A percentile compares a stretch with the other conserved stretches of the same genome.
Conservation (phyloP, 139 green algal genomes). For the Ulvella scutata region DNA sequence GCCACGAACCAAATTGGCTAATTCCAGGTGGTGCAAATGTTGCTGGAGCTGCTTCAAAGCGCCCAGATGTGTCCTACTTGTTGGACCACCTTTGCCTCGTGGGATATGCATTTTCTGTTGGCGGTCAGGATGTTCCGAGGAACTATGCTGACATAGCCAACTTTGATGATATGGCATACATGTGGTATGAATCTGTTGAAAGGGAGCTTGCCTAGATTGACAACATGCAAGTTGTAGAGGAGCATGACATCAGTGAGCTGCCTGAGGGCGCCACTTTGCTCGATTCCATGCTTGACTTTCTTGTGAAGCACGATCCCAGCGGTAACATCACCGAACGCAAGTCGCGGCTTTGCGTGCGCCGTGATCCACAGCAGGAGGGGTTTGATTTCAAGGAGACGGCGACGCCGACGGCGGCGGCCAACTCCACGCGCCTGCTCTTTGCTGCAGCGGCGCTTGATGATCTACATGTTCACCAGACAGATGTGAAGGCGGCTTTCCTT, state of each 20-base stretch:
- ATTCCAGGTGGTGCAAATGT: too few species aligned
- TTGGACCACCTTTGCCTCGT: too few species aligned
- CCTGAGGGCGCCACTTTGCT: too few species aligned
- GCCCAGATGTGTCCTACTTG: too few species aligned
- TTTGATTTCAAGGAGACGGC: conserved; percentile 26
- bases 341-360: conserved; percentile 26
- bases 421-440: conserved; percentile 14
- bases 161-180: too few species aligned
- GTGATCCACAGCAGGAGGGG: conserved; percentile 17
- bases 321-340: conserved; percentile 31
- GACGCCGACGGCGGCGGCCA: conserved; percentile 10
- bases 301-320: conserved; percentile 10
- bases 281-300: conserved; percentile 15
- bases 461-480: conserved; percentile 24
- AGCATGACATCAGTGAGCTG: too few species aligned
- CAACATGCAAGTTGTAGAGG: too few species aligned
- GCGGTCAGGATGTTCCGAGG: too few species aligned
- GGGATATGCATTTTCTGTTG: too few species aligned
- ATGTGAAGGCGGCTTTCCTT: conserved; percentile 40
- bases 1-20: too few species aligned
- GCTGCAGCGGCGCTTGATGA: conserved; percentile 9
- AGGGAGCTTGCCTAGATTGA: neutral
- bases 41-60: too few species aligned
- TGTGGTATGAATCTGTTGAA: neutral
- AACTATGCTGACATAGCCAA: too few species aligned